phyloP scores from a whole-genome alignment of 306 rosid genomes.

The Phaseolus lunatus region DNA sequence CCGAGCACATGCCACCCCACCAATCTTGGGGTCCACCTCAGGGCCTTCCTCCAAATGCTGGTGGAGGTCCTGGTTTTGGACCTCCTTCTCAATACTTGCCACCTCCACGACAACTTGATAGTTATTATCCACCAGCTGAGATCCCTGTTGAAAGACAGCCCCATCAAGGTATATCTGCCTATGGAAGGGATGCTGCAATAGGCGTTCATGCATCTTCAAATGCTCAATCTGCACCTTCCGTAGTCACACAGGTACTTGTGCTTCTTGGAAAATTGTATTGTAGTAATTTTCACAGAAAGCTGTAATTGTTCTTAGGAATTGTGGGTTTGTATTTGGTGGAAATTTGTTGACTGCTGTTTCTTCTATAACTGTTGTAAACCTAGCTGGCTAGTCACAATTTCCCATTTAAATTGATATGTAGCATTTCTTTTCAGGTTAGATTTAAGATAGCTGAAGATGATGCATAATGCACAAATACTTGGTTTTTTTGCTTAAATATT shows the following conservation, averaged over 20 bases:
- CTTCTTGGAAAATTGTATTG: constrained; percentile 26
- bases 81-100: constrained; percentile 85
- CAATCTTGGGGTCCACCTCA: constrained; percentile 97
- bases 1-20: constrained; percentile 80
- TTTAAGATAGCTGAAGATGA: constrained; percentile 23
- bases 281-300: constrained; percentile 24
- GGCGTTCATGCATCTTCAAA: constrained; percentile 73
- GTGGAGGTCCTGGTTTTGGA: constrained; percentile 91
- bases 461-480: not conserved
- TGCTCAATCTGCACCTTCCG: constrained; percentile 79
- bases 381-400: constrained; percentile 27
- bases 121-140: constrained; percentile 79
- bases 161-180: constrained; percentile 96
- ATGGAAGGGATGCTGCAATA: constrained; percentile 84
- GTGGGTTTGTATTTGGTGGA: constrained; percentile 13
- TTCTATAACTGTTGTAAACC: constrained; percentile 26
- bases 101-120: constrained; percentile 81
- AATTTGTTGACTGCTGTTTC: constrained; percentile 34
- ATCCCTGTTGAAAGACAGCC: constrained; percentile 87
- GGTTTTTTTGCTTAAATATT: constrained; percentile 1
- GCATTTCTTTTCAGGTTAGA: constrained; percentile 23
- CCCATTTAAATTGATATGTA: constrained; percentile 4
- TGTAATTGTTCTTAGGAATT: constrained; percentile 14
- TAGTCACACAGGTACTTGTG: constrained; percentile 82
- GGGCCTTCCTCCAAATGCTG: constrained; percentile 76